phyloP scores from a whole-genome alignment of 129 eudicot genomes.

The Pittosporum tobira region DNA sequence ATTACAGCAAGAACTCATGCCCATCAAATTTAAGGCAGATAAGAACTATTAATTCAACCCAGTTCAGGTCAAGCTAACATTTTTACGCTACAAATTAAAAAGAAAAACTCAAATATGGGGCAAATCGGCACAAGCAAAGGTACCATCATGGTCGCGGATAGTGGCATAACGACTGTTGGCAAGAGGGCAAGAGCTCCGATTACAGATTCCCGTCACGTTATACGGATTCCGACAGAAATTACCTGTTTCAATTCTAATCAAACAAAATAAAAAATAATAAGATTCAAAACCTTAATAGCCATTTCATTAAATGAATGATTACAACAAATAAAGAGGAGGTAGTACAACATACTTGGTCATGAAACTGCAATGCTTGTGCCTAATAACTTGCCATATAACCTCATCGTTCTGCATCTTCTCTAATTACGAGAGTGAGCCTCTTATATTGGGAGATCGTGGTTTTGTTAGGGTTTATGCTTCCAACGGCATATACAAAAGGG shows the following conservation, averaged over 20 bases:
- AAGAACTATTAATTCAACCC: too few relatives aligned
- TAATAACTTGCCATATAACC: constrained; percentile 90
- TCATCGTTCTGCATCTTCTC: constrained; percentile 95
- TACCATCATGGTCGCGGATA: constrained; percentile 85
- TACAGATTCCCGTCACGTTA: constrained; percentile 82
- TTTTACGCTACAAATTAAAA: too few relatives aligned
- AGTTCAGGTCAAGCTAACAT: too few relatives aligned
- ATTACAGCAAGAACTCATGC: too few relatives aligned
- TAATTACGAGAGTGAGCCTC: too few relatives aligned
- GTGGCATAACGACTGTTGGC: constrained; percentile 96
- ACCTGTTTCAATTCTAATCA: constrained; percentile 53
- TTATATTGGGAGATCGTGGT: too few relatives aligned
- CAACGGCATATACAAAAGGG: too few relatives aligned
- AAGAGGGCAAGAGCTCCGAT: constrained; percentile 97
- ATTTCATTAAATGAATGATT: neutral
- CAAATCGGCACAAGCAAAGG: too few relatives aligned
- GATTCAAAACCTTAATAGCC: neutral
- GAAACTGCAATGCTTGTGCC: constrained; percentile 96
- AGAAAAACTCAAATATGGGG: too few relatives aligned
- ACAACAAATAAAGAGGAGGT: too few relatives aligned
- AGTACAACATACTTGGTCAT: constrained; percentile 82
- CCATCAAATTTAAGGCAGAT: too few relatives aligned
- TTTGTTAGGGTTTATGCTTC: too few relatives aligned
- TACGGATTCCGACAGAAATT: constrained; percentile 82
- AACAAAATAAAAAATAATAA: neutral